phyloP scores from a whole-genome alignment of 257 asterid species.

The Ophiorrhiza pumila region DNA sequence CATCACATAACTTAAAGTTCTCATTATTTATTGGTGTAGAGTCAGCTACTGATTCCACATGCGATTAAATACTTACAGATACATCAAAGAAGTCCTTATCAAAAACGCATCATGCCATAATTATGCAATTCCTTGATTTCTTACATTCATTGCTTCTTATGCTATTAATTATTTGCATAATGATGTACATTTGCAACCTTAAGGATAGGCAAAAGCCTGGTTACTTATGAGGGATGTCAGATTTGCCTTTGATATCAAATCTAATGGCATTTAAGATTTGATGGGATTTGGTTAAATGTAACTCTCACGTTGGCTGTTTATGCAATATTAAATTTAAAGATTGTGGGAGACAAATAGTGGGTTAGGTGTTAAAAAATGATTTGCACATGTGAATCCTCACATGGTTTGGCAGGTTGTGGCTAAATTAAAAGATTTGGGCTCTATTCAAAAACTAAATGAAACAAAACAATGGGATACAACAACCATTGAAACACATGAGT shows the following conservation, averaged over 20 bases:
- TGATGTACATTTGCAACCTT: background rate
- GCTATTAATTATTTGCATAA: background rate
- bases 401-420: conserved; percentile 11
- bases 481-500: too few relatives aligned
- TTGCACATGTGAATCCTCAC: conserved; percentile 25
- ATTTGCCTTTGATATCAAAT: background rate
- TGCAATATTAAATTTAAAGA: background rate
- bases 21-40: background rate
- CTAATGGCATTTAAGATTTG: background rate
- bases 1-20: background rate
- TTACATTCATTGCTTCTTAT: background rate
- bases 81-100: conserved; percentile 7
- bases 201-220: background rate
- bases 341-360: background rate
- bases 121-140: background rate
- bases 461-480: background rate
- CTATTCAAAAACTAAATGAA: background rate
- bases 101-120: too few relatives aligned
- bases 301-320: conserved; percentile 10
- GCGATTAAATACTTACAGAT: background rate
- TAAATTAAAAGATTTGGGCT: background rate
- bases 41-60: background rate
- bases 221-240: background rate
- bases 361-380: background rate
- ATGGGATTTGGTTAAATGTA: conserved; percentile 9